Evolutionary conservation across 139 green algal genomes (phyloP).

Genomic region (Tetraselmis striata): DNA sequence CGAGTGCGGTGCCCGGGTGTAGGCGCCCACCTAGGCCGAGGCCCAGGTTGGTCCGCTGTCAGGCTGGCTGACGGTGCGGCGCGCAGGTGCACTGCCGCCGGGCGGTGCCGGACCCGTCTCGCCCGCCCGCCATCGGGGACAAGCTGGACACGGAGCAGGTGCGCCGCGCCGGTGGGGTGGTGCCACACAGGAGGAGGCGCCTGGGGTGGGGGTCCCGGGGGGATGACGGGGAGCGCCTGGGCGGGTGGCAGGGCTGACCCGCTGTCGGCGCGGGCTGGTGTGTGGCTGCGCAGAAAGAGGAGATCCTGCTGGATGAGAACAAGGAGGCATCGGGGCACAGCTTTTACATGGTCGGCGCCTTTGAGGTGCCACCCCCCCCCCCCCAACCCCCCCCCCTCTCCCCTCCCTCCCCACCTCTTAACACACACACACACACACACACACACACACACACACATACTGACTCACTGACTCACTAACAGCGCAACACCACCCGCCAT

Average conservation of each 20-base stretch:
- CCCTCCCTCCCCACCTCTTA: not conserved
- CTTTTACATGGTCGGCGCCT: constrained; percentile 42
- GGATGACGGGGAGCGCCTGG: not conserved
- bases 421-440: too few species aligned
- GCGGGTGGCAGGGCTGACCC: too few species aligned
- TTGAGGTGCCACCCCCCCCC: not conserved
- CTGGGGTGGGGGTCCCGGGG: not conserved
- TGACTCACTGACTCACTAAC: not conserved
- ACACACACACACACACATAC: too few species aligned
- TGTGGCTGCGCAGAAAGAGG: constrained; percentile 36
- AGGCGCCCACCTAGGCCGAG: too few species aligned
- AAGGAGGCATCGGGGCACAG: constrained; percentile 28
- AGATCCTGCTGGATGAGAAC: constrained; percentile 64
- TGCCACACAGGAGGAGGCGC: not conserved
- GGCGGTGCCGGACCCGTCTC: constrained; percentile 24
- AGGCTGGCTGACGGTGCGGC: too few species aligned
- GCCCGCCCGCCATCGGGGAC: constrained; percentile 6
- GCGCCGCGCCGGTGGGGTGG: not conserved
- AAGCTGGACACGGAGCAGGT: constrained; percentile 12
- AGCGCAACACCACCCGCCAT: too few species aligned
- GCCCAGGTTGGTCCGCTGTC: too few species aligned
- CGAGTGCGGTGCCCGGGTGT: too few species aligned
- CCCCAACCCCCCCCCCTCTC: not conserved
- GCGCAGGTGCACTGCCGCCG: constrained; percentile 57
- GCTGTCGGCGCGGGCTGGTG: too few species aligned